These are phyloP conservation scores for Bruguiera parviflora DNA, from an alignment of 345 rosid genomes.

Conservation along the genomic window DNA sequence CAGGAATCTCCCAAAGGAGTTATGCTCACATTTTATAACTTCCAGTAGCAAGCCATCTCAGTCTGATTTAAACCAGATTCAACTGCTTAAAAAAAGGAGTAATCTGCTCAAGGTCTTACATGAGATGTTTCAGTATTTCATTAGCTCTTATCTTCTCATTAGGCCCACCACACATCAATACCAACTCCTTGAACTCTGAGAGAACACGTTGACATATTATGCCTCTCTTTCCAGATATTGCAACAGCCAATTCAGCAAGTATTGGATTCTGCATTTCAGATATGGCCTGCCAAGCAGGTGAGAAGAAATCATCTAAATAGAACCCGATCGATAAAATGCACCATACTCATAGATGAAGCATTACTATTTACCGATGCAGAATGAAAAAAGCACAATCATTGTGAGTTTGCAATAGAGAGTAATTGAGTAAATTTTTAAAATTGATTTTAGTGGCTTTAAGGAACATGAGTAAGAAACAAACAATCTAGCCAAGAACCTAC, in stretches of 20 bases:
- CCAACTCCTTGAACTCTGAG: slow-evolving; percentile 61
- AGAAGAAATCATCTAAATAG: slow-evolving; percentile 2
- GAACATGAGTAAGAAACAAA: not conserved
- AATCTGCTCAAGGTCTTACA: slow-evolving; percentile 43
- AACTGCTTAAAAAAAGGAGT: not conserved
- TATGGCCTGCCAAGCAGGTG: slow-evolving; percentile 39
- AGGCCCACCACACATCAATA: slow-evolving; percentile 70
- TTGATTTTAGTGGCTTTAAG: not conserved
- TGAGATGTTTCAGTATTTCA: slow-evolving; percentile 46
- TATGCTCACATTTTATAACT: not conserved
- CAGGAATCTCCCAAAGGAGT: not conserved
- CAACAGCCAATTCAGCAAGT: slow-evolving; percentile 39
- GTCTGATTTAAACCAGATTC: not conserved
- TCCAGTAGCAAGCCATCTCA: not conserved
- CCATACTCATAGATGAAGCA: not conserved
- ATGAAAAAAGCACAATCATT: too few relatives aligned
- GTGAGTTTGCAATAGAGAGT: too few relatives aligned
- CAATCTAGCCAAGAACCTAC: slow-evolving; percentile 27
- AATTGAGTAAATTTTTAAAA: too few relatives aligned
- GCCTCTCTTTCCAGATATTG: slow-evolving; percentile 51
- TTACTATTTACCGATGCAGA: not conserved
- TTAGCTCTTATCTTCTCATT: slow-evolving; percentile 71
- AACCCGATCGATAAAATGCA: not conserved
- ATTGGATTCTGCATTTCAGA: slow-evolving; percentile 64
- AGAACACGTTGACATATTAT: slow-evolving; percentile 55